Base-by-base conservation (phyloP, 495 filamentous ascomycete genomes). In the Penicillium canescens region DNA sequence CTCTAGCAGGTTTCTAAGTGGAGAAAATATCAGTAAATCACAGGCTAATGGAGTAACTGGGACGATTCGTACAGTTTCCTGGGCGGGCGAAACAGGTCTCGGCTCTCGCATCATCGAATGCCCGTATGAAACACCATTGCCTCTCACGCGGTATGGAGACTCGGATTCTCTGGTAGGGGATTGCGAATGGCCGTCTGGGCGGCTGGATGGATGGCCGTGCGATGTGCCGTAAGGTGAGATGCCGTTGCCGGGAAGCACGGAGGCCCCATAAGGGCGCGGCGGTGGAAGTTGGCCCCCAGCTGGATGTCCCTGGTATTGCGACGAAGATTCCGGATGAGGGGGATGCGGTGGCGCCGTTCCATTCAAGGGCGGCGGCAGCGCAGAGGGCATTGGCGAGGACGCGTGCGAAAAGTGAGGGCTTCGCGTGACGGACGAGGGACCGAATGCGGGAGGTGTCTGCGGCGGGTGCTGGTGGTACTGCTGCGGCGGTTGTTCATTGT, bases 1-100 rank as follows among this genome's bases (percentile, higher is more conserved):
- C 82, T 56, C 88, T 82, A 48, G 83, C 77, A 31, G 84, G 77
- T 45, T 81, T 88, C 80, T 89, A 56, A 49, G 37, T n/a, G 37
- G 36, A 48, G 39, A 44, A 46, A 36, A 21, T 14, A 24, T 56
- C 23, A 46, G 51, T 50, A 6, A 43, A 34, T 23, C 21, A 8
- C 7, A 16, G 14, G 9, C 9, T 6, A 43, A 16, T 51, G 39
- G 3, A 16, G 13, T 7, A 21, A 26, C 44, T 34, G 4, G 10
- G 43, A 14, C 5, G 21, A 36, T 39, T 70, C 67, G 14, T 77
- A 75, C 65, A 40, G 66, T 40, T 61, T 79, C 73, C 64, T 70
- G 69, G 7, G 72, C 68, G 7, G 72, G 71, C 28, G 76, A 75
- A 13, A 66, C 60, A 24, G 64, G 59, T 42, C 63, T 57, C 7